A percentile compares a stretch with the other conserved stretches of the same genome.
Evolutionary conservation across 2,329 filamentous ascomycete species (phyloP).

Genomic region (Harringtonia lauricola): DNA sequence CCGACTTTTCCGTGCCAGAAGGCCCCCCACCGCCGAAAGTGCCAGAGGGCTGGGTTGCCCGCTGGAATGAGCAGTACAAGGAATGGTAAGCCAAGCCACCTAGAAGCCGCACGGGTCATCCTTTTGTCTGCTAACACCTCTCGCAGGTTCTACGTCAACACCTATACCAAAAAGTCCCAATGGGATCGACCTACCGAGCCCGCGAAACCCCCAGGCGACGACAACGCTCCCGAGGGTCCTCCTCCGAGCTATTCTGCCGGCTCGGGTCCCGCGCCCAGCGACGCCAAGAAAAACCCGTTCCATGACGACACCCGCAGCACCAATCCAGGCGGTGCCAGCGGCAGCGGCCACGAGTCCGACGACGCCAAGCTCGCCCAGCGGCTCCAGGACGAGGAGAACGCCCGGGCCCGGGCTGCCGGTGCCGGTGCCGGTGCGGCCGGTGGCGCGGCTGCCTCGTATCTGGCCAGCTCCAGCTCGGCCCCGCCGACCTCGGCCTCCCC

Average conservation of each 20-base stretch:
- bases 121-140: neutral
- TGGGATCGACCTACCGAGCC: slow-evolving; percentile 76
- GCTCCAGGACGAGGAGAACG: slow-evolving; percentile 76
- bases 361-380: slow-evolving; percentile 66
- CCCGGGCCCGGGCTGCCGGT: slow-evolving; percentile 31
- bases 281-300: slow-evolving; percentile 65
- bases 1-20: slow-evolving; percentile 40
- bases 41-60: slow-evolving; percentile 74
- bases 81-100: slow-evolving; percentile 60
- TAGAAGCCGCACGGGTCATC: no score
- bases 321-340: no score
- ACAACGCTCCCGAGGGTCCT: slow-evolving; percentile 40
- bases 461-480: slow-evolving; percentile 17
- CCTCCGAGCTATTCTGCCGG: slow-evolving; percentile 56
- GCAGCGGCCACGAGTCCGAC: slow-evolving; percentile 36
- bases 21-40: slow-evolving; percentile 47
- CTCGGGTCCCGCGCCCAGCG: slow-evolving; percentile 31
- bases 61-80: slow-evolving; percentile 80
- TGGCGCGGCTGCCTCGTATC: slow-evolving; percentile 23
- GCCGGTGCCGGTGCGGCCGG: slow-evolving; percentile 17
- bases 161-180: slow-evolving; percentile 77
- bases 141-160: slow-evolving; percentile 79
- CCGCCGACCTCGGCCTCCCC: slow-evolving; percentile 12
- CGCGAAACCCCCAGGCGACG: slow-evolving; percentile 31
- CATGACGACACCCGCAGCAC: neutral